A percentile compares a stretch with the other conserved stretches of the same genome.
These are phyloP conservation scores for Kodamaea fungicola DNA, from an alignment of 1,139 yeast species.

Conservation along the genomic window DNA sequence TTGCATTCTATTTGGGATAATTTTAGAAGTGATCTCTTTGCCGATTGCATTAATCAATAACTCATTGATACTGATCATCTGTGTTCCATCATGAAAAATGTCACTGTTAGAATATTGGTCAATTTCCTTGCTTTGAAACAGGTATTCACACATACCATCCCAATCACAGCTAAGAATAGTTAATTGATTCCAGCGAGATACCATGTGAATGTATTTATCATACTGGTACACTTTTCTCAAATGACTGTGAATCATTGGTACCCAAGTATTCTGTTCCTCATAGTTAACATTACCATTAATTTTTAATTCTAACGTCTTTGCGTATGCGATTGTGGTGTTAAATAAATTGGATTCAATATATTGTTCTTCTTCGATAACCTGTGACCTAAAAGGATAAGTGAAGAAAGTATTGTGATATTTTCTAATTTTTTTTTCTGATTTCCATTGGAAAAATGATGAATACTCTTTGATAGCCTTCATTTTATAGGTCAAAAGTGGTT, in stretches of 20 bases:
- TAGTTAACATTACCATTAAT: conserved; percentile 16
- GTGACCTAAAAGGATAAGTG: conserved; percentile 38
- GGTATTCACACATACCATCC: conserved; percentile 23
- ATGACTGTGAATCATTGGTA: conserved; percentile 31
- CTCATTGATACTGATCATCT: conserved; percentile 16
- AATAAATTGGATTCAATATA: conserved; percentile 17
- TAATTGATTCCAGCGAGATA: conserved; percentile 37
- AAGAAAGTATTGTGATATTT: conserved; percentile 30
- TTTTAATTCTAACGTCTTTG: conserved; percentile 24
- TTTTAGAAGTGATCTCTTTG: background rate
- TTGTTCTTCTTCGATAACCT: conserved; percentile 26
- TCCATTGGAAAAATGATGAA: background rate
- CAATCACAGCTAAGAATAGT: conserved; percentile 28
- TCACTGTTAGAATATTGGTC: conserved; percentile 14
- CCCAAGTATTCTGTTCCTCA: conserved; percentile 38
- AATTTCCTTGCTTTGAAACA: conserved; percentile 17
- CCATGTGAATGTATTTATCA: conserved; percentile 28
- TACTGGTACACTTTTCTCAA: conserved; percentile 17
- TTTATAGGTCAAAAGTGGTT: conserved; percentile 35
- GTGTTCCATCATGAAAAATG: conserved; percentile 25
- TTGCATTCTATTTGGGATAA: conserved; percentile 17
- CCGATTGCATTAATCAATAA: conserved; percentile 2
- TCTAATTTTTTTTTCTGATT: conserved; percentile 5
- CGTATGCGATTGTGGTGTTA: conserved; percentile 17
- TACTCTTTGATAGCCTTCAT: conserved; percentile 22